Percentiles rank a stretch among this genome's conserved stretches.
These are phyloP conservation scores for Fraxinus floribunda DNA, from an alignment of 305 asterid species.

Conservation along the genomic window DNA sequence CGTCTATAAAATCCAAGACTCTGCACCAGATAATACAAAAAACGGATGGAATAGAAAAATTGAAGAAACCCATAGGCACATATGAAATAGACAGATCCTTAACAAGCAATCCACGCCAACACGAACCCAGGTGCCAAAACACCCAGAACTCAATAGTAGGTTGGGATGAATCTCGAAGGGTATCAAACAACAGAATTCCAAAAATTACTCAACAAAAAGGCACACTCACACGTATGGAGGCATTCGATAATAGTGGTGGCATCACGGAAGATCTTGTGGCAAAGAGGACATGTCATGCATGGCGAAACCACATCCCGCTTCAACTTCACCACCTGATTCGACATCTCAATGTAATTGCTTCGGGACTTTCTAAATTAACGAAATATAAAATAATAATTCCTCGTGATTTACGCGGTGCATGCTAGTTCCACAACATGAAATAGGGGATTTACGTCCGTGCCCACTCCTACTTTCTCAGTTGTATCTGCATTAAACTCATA, in stretches of 20 bases:
- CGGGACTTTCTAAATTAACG: slow-evolving; percentile 27
- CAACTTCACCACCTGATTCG: slow-evolving; percentile 67
- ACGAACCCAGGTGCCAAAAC: slow-evolving; percentile 23
- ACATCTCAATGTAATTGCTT: slow-evolving; percentile 45
- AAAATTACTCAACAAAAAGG: background rate
- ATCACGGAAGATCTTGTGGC: slow-evolving; percentile 71
- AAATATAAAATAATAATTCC: slow-evolving; percentile 20
- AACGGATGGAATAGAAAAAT: background rate
- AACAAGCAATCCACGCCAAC: slow-evolving; percentile 17
- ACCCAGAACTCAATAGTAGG: background rate
- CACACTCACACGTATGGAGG: slow-evolving; percentile 86
- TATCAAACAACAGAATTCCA: background rate
- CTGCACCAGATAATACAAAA: slow-evolving; percentile 6
- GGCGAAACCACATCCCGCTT: slow-evolving; percentile 69
- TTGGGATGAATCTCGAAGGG: background rate
- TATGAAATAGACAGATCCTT: slow-evolving; percentile 19
- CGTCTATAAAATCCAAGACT: background rate
- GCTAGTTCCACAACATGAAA: slow-evolving; percentile 33
- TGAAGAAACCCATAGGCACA: slow-evolving; percentile 11
- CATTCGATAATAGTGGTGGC: slow-evolving; percentile 92
- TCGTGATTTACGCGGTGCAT: slow-evolving; percentile 57
- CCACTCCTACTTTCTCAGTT: slow-evolving; percentile 1
- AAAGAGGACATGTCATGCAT: slow-evolving; percentile 95
- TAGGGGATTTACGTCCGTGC: slow-evolving; percentile 47
- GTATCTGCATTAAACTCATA: slow-evolving; percentile 34